A percentile compares a stretch with the other conserved stretches of the same genome.
Evolutionary conservation across 306 rosid species (phyloP).

Genomic region (Quercus mongolica): DNA sequence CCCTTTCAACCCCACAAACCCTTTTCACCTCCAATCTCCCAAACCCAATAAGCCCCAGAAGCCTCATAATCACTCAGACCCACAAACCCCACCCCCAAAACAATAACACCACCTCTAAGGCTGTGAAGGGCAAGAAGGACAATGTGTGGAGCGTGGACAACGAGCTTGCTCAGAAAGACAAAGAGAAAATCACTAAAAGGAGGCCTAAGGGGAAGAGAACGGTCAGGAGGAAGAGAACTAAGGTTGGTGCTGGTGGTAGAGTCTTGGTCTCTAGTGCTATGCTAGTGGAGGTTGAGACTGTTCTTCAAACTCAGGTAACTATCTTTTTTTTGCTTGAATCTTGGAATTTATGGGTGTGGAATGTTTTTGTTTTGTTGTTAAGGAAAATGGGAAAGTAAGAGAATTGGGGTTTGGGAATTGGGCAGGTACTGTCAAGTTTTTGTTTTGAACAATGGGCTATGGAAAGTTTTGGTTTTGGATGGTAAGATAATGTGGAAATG

Average conservation of each 20-base stretch:
- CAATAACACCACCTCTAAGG: neutral
- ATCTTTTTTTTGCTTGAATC: neutral
- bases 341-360: neutral
- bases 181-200: slow-evolving; percentile 19
- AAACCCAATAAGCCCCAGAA: slow-evolving; percentile 34
- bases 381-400: too few species aligned
- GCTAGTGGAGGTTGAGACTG: slow-evolving; percentile 76
- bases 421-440: neutral
- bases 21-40: slow-evolving; percentile 25
- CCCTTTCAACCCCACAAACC: slow-evolving; percentile 35
- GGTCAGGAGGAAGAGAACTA: slow-evolving; percentile 39
- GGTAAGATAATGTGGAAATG: too few species aligned
- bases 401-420: neutral
- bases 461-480: neutral
- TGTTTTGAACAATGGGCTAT: neutral
- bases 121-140: slow-evolving; percentile 65
- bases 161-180: slow-evolving; percentile 44
- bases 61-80: slow-evolving; percentile 27
- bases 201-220: slow-evolving; percentile 40
- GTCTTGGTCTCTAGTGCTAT: slow-evolving; percentile 73
- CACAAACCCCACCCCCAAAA: slow-evolving; percentile 27
- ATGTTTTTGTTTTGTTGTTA: neutral
- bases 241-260: slow-evolving; percentile 24
- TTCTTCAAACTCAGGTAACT: slow-evolving; percentile 87
- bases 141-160: slow-evolving; percentile 93